phyloP scores from a whole-genome alignment of 2,329 filamentous ascomycete species.

The Incumbomyces lentus region DNA sequence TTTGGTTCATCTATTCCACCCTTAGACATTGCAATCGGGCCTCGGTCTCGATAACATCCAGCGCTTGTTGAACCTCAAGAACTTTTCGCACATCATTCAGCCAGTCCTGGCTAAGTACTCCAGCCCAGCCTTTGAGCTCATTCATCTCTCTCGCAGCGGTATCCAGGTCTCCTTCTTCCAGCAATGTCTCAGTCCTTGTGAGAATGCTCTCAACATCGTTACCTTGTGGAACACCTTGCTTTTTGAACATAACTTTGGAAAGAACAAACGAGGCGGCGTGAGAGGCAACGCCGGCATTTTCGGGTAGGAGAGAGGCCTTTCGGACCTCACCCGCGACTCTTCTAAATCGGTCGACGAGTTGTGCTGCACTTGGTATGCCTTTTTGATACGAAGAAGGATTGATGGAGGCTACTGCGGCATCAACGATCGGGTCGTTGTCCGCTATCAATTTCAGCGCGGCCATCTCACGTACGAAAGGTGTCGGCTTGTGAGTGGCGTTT shows the following conservation, averaged over 20 bases:
- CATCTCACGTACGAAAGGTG: slow-evolving; percentile 83
- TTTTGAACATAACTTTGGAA: slow-evolving; percentile 93
- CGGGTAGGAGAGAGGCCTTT: slow-evolving; percentile 84
- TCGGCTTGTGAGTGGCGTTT: slow-evolving; percentile 42
- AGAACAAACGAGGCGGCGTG: slow-evolving; percentile 84
- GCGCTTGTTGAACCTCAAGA: slow-evolving; percentile 86
- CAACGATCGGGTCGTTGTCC: slow-evolving; percentile 70
- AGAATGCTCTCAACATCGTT: slow-evolving; percentile 91
- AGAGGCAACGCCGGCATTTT: slow-evolving; percentile 86
- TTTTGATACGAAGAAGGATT: slow-evolving; percentile 89
- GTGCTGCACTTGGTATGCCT: slow-evolving; percentile 70
- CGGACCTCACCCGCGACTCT: slow-evolving; percentile 84
- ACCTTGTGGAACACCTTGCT: slow-evolving; percentile 71
- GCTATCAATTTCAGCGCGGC: slow-evolving; percentile 91
- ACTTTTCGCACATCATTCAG: slow-evolving; percentile 80
- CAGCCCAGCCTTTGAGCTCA: slow-evolving; percentile 82
- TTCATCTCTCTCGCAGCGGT: slow-evolving; percentile 93
- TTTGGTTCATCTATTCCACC: slow-evolving; percentile 48
- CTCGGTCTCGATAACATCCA: slow-evolving; percentile 90
- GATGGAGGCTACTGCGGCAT: slow-evolving; percentile 91
- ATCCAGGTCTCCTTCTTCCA: slow-evolving; percentile 90
- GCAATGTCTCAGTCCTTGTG: slow-evolving; percentile 73
- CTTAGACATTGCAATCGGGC: slow-evolving; percentile 79
- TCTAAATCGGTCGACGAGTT: slow-evolving; percentile 91
- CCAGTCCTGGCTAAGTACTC: slow-evolving; percentile 91